Evolutionary conservation across 805 yeast species (phyloP).

Genomic region (Candida coleopterorum): DNA sequence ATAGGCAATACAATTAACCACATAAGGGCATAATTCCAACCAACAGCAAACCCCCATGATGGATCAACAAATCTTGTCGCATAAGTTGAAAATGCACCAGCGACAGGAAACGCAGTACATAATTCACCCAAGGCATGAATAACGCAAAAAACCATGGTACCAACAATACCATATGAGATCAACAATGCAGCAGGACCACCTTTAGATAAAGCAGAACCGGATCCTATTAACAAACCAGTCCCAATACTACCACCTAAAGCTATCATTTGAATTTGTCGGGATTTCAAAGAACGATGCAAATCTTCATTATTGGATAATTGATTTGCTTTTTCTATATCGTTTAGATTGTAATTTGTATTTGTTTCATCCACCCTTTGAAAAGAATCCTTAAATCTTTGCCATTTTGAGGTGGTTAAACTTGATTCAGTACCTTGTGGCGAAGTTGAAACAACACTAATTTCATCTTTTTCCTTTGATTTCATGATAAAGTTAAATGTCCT

Average conservation of each 20-base stretch:
- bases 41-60: slow-evolving; percentile 38
- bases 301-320: slow-evolving; percentile 32
- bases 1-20: slow-evolving; percentile 35
- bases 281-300: slow-evolving; percentile 39
- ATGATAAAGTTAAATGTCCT: not conserved
- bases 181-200: slow-evolving; percentile 45
- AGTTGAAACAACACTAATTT: not conserved
- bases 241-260: slow-evolving; percentile 73
- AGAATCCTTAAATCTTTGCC: slow-evolving; percentile 24
- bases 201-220: slow-evolving; percentile 37
- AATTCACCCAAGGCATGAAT: slow-evolving; percentile 64
- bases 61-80: slow-evolving; percentile 34
- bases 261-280: slow-evolving; percentile 56
- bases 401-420: slow-evolving; percentile 10
- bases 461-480: slow-evolving; percentile 4
- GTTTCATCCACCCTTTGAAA: slow-evolving; percentile 23
- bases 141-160: slow-evolving; percentile 53
- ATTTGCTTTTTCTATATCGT: slow-evolving; percentile 33
- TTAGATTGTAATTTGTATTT: slow-evolving; percentile 6
- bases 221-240: slow-evolving; percentile 49
- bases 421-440: slow-evolving; percentile 1
- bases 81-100: slow-evolving; percentile 36
- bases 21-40: slow-evolving; percentile 35
- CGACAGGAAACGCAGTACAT: slow-evolving; percentile 45
- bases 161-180: slow-evolving; percentile 55